Evolutionary conservation across 257 asterid species (phyloP), one percentile per base, ranked within the genome.

Genomic region (Handroanthus guayacan): DNA sequence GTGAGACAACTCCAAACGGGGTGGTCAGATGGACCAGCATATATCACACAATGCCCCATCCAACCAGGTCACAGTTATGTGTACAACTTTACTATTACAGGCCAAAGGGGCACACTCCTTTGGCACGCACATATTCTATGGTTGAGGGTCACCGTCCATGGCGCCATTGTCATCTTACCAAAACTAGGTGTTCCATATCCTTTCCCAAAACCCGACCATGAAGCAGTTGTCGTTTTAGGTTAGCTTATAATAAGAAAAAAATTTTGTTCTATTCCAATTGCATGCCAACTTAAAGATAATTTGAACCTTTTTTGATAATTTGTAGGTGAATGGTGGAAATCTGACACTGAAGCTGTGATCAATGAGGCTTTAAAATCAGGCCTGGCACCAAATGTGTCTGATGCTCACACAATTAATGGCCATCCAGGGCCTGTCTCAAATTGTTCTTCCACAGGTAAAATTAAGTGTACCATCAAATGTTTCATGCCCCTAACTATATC

Each of bases 11-110:
- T 92, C 12, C 80, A 92, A 61, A 92, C 91, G 2, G 99, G 99
- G 7, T 95, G 99, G 99, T 85, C 99, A 0, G 99, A 94, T 17
- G 99, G 99, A 20, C 99, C 99, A 0, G 99, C 97, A 0, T 94
- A 94, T 18, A 91, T 95, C 69, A 95, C 99, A 0, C 99, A 95
- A 61, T 95, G 99, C 72, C 99, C 99, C 0, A 91, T 95, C 62
- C 94, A 73, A 41, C 90, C 98, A 14, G 97, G 96, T 1, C 90
- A 88, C 12, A 89, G 79, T 75, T 92, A 79, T 8, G 79, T 91
- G 45, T 95, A 92, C 89, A 92, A 92, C 52, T 95, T 92, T 74
- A 95, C 98, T 9, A 45, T 92, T 43, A 92, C 96, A 0, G 99
- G 98, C 18, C 99, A 92, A 85, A 81, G 99, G 75, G 99, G 99